Evolutionary conservation across 2,329 filamentous ascomycete species (phyloP).

Genomic region (Monosporascus sp.): DNA sequence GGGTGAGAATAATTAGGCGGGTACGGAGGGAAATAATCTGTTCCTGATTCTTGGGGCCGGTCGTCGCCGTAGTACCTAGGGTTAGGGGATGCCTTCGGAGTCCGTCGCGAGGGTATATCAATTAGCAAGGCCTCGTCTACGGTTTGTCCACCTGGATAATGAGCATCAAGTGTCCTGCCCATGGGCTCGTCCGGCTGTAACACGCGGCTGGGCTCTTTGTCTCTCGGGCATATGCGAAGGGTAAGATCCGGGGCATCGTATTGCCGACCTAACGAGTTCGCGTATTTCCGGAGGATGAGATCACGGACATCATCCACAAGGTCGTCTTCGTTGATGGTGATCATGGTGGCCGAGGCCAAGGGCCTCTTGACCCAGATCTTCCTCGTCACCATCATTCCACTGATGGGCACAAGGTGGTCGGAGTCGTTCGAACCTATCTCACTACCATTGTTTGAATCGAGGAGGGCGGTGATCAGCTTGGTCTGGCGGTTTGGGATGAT

Average conservation of each 20-base stretch:
- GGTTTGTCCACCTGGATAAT: conserved; percentile 80
- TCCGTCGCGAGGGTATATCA: conserved; percentile 71
- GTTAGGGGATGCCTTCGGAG: conserved; percentile 72
- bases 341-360: conserved; percentile 77
- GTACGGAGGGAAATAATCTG: conserved; percentile 29
- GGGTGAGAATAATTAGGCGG: conserved; percentile 22
- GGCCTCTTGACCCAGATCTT: conserved; percentile 96
- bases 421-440: conserved; percentile 34
- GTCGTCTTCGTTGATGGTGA: conserved; percentile 80
- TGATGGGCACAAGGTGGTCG: conserved; percentile 32
- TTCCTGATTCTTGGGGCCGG: conserved; percentile 28
- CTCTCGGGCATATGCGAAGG: conserved; percentile 70
- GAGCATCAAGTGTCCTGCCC: conserved; percentile 68
- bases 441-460: conserved; percentile 37
- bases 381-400: conserved; percentile 54
- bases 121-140: conserved; percentile 89
- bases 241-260: conserved; percentile 90
- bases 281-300: conserved; percentile 86
- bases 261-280: conserved; percentile 80
- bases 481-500: conserved; percentile 39
- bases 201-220: conserved; percentile 58
- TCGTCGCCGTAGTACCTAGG: conserved; percentile 26
- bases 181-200: conserved; percentile 86
- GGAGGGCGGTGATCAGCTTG: conserved; percentile 45
- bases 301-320: conserved; percentile 93